Evolutionary conservation across 2,329 filamentous ascomycete genomes (phyloP).

Genomic region (Trichoderma guizhouense): DNA sequence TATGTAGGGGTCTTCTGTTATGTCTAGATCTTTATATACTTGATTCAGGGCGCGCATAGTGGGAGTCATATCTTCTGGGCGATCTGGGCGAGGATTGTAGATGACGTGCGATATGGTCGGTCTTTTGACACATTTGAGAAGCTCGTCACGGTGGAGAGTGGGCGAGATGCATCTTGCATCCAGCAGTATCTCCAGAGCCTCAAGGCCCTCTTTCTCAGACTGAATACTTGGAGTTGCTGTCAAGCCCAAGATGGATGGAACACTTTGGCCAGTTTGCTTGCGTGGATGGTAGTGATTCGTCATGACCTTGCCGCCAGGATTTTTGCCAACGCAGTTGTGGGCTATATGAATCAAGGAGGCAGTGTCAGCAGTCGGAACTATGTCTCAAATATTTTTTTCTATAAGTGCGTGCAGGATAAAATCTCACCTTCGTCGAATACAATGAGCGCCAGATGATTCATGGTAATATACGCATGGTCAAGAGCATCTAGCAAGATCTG

Average conservation of each 20-base stretch:
- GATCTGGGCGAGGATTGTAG: constrained; percentile 28
- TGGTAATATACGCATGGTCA: constrained; percentile 66
- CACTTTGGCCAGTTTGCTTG: constrained; percentile 33
- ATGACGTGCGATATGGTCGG: constrained; percentile 49
- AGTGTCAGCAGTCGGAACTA: not conserved
- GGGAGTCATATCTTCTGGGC: constrained; percentile 24
- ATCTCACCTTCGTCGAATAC: constrained; percentile 79
- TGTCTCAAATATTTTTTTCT: not conserved
- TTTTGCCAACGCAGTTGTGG: constrained; percentile 66
- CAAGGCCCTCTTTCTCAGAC: constrained; percentile 52
- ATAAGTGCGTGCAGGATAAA: not conserved
- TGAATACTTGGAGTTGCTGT: constrained; percentile 75
- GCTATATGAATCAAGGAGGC: constrained; percentile 43
- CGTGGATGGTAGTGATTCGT: constrained; percentile 61
- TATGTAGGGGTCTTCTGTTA: constrained; percentile 60
- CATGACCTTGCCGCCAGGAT: constrained; percentile 71
- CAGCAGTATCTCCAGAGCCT: constrained; percentile 64
- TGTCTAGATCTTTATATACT: constrained; percentile 46
- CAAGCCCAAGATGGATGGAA: constrained; percentile 72
- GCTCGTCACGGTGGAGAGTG: constrained; percentile 63
- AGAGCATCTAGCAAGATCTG: constrained; percentile 73
- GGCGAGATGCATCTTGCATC: constrained; percentile 69
- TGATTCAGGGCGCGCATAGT: constrained; percentile 44
- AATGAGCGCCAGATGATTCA: constrained; percentile 62
- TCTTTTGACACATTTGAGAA: constrained; percentile 65